Evolutionary conservation across 2,329 filamentous ascomycete genomes (phyloP).

Genomic region (Aspergillus neotritici): DNA sequence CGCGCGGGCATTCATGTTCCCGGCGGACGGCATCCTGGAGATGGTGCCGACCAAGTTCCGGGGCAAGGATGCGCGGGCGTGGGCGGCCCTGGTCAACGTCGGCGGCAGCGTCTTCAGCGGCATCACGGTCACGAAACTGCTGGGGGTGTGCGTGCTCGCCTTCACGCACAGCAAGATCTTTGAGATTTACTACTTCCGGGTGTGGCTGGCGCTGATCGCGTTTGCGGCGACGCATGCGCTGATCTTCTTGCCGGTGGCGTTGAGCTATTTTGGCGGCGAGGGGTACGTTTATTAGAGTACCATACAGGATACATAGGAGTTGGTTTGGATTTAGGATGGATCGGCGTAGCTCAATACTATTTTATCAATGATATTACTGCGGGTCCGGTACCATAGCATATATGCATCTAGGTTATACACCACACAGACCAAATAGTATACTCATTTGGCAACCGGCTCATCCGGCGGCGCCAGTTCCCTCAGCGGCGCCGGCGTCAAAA

Average conservation of each 20-base stretch:
- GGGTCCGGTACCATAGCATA: slow-evolving; percentile 58
- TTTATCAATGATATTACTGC: too few relatives aligned
- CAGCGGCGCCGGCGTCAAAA: slow-evolving; percentile 62
- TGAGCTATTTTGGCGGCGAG: slow-evolving; percentile 78
- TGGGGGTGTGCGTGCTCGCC: slow-evolving; percentile 85
- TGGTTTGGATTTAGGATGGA: too few relatives aligned
- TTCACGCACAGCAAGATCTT: slow-evolving; percentile 98
- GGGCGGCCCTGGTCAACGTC: slow-evolving; percentile 91
- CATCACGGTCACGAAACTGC: slow-evolving; percentile 90
- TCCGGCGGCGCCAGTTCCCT: slow-evolving; percentile 39
- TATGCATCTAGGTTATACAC: slow-evolving; percentile 64
- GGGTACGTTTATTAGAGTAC: slow-evolving; percentile 33
- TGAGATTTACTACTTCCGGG: slow-evolving; percentile 97
- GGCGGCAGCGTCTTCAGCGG: slow-evolving; percentile 92
- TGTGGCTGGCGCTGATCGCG: slow-evolving; percentile 87
- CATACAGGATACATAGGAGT: too few relatives aligned
- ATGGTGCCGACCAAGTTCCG: slow-evolving; percentile 71
- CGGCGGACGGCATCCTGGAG: slow-evolving; percentile 74
- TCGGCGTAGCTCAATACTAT: too few relatives aligned
- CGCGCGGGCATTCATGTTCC: slow-evolving; percentile 92
- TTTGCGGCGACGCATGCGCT: slow-evolving; percentile 86
- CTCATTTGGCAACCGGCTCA: too few relatives aligned
- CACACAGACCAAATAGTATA: too few relatives aligned
- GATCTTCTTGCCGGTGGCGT: slow-evolving; percentile 81
- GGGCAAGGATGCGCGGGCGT: slow-evolving; percentile 76